A percentile compares a stretch with the other conserved stretches of the same genome.
Evolutionary conservation across 2,329 filamentous ascomycete species (phyloP).

Genomic region (Davidsoniella neocaledoniae): DNA sequence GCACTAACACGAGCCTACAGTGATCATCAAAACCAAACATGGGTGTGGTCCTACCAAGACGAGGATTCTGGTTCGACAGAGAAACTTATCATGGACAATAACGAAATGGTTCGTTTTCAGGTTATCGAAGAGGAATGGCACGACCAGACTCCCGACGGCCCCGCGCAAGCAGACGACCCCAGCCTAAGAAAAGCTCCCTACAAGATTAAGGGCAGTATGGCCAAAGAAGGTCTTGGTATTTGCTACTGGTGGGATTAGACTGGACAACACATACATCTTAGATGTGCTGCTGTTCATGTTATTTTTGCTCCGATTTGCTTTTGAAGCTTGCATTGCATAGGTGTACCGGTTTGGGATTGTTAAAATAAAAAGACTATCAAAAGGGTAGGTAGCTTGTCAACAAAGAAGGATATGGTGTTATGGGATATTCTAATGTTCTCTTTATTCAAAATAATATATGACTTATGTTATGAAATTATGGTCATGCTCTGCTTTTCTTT

Average conservation of each 20-base stretch:
- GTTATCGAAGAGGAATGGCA: constrained; percentile 82
- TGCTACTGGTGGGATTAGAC: constrained; percentile 44
- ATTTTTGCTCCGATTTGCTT: background rate
- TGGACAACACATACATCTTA: background rate
- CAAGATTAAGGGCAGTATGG: constrained; percentile 49
- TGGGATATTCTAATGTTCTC: constrained; percentile 1
- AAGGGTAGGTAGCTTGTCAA: too few species aligned
- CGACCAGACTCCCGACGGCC: constrained; percentile 62
- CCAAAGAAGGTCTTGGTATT: constrained; percentile 42
- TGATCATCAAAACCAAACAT: constrained; percentile 59
- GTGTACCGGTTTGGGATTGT: background rate
- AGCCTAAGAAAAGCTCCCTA: constrained; percentile 52
- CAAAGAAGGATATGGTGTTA: background rate
- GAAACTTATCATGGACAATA: constrained; percentile 71
- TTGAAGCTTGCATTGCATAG: constrained; percentile 1
- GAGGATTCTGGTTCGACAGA: constrained; percentile 19
- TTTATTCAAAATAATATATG: constrained; percentile 1
- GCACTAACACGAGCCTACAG: constrained; percentile 26
- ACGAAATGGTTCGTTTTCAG: constrained; percentile 75
- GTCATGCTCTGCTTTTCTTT: background rate
- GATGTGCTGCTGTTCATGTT: background rate
- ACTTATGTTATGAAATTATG: constrained; percentile 5
- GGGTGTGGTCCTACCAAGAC: constrained; percentile 67
- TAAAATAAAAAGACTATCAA: background rate
- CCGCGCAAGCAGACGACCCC: constrained; percentile 44